phyloP scores from a whole-genome alignment of 192 early-diverging fungal genomes.

The Podila horticola region DNA sequence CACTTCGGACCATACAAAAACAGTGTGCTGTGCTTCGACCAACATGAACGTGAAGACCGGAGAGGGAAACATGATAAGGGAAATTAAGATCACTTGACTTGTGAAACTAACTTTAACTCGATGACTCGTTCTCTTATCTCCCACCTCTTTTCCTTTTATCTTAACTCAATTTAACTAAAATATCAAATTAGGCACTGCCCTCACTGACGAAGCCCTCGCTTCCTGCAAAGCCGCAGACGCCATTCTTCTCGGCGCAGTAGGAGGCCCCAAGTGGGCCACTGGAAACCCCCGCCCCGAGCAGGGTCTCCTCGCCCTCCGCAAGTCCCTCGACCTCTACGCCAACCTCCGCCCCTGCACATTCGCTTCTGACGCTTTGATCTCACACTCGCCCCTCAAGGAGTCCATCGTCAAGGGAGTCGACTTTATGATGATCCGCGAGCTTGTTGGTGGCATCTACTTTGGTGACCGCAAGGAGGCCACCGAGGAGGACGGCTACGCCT shows the following conservation, averaged over 20 bases:
- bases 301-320: constrained; percentile 92
- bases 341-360: constrained; percentile 97
- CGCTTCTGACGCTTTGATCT: constrained; percentile 82
- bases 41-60: too few relatives aligned
- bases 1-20: too few relatives aligned
- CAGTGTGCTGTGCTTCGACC: too few relatives aligned
- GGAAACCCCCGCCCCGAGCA: constrained; percentile 93
- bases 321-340: constrained; percentile 93
- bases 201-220: constrained; percentile 84
- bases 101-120: background rate
- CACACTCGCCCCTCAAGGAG: constrained; percentile 91
- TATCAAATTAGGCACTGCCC: constrained; percentile 59
- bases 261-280: constrained; percentile 95
- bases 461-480: constrained; percentile 90
- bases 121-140: background rate
- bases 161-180: background rate
- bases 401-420: constrained; percentile 90
- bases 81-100: background rate
- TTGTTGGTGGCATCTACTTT: constrained; percentile 99
- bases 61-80: too few relatives aligned
- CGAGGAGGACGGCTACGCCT: constrained; percentile 72
- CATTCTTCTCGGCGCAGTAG: constrained; percentile 97
- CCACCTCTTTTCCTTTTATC: background rate
- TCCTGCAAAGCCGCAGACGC: constrained; percentile 87
- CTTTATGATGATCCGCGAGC: constrained; percentile 93